Evolutionary conservation across 2,329 filamentous ascomycete genomes (phyloP).

Genomic region (Endothia cerciana): DNA sequence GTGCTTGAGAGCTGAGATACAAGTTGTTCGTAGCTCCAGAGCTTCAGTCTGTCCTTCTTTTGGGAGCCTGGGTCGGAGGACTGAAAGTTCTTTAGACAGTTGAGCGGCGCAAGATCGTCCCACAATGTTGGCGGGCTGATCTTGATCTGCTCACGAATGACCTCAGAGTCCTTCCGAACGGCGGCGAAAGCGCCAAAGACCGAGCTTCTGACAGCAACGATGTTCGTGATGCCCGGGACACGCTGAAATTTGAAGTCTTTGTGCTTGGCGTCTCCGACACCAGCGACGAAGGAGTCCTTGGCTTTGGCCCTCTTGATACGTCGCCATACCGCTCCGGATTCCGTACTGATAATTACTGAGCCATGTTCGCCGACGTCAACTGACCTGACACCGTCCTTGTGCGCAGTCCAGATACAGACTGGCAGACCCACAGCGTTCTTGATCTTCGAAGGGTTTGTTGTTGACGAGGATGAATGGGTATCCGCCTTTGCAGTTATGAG

Average conservation of each 20-base stretch:
- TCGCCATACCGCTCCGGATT: slow-evolving; percentile 91
- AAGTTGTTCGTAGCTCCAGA: slow-evolving; percentile 47
- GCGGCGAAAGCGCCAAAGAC: slow-evolving; percentile 89
- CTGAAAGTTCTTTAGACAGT: slow-evolving; percentile 67
- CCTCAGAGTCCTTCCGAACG: slow-evolving; percentile 80
- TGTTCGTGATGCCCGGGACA: slow-evolving; percentile 84
- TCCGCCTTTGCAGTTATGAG: slow-evolving; percentile 69
- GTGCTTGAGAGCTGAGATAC: slow-evolving; percentile 57
- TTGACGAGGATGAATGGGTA: slow-evolving; percentile 67
- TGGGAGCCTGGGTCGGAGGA: slow-evolving; percentile 44
- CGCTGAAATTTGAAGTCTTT: slow-evolving; percentile 97
- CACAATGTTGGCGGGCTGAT: slow-evolving; percentile 72
- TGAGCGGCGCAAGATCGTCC: slow-evolving; percentile 71
- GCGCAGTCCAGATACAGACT: slow-evolving; percentile 84
- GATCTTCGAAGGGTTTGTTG: slow-evolving; percentile 91
- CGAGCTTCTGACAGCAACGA: slow-evolving; percentile 83
- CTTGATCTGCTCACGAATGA: slow-evolving; percentile 72
- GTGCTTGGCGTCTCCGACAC: slow-evolving; percentile 60
- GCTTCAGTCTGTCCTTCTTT: slow-evolving; percentile 45
- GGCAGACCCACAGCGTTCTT: slow-evolving; percentile 79
- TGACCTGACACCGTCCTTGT: slow-evolving; percentile 84
- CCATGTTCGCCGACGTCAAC: slow-evolving; percentile 90
- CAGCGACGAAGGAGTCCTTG: slow-evolving; percentile 63
- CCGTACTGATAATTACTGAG: slow-evolving; percentile 90
- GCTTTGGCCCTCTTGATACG: slow-evolving; percentile 81